phyloP scores from a whole-genome alignment of 2,329 filamentous ascomycete genomes.

The Ophiobolus disseminans region DNA sequence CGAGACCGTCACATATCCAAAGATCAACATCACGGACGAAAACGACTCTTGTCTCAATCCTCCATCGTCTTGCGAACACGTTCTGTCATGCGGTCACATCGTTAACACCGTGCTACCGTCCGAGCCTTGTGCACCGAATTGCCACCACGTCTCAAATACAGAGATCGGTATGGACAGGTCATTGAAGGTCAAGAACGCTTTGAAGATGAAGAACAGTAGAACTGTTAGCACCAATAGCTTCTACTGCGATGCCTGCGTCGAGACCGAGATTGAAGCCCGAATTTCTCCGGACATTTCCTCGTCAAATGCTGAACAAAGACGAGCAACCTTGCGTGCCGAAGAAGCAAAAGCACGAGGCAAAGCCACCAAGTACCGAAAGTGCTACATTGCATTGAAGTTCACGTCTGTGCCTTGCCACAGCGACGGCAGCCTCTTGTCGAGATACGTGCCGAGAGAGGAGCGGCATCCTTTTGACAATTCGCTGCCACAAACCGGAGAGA shows the following conservation, averaged over 20 bases:
- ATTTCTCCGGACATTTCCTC: not conserved
- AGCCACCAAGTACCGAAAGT: constrained; percentile 9
- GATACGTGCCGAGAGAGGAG: constrained; percentile 2
- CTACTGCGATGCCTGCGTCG: constrained; percentile 21
- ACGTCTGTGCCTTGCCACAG: constrained; percentile 11
- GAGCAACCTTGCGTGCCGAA: not conserved
- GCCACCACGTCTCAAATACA: constrained; percentile 1
- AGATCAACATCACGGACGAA: not conserved
- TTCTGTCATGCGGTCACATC: constrained; percentile 14
- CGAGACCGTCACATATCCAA: constrained; percentile 15
- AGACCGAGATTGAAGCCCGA: not conserved
- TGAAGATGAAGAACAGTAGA: not conserved
- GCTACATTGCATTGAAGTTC: constrained; percentile 19
- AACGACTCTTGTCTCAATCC: constrained; percentile 6
- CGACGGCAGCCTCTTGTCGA: not conserved
- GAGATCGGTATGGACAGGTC: no score
- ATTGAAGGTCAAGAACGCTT: not conserved
- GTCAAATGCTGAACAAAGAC: constrained; percentile 2
- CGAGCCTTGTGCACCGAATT: constrained; percentile 20
- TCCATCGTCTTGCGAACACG: constrained; percentile 11
- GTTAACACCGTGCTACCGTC: constrained; percentile 3
- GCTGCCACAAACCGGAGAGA: constrained; percentile 14
- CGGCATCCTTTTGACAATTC: constrained; percentile 16
- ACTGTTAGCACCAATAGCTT: not conserved
- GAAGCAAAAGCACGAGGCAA: constrained; percentile 8